phyloP scores from a whole-genome alignment of 352 stramenopile species.

The Globisporangium echinulatum region DNA sequence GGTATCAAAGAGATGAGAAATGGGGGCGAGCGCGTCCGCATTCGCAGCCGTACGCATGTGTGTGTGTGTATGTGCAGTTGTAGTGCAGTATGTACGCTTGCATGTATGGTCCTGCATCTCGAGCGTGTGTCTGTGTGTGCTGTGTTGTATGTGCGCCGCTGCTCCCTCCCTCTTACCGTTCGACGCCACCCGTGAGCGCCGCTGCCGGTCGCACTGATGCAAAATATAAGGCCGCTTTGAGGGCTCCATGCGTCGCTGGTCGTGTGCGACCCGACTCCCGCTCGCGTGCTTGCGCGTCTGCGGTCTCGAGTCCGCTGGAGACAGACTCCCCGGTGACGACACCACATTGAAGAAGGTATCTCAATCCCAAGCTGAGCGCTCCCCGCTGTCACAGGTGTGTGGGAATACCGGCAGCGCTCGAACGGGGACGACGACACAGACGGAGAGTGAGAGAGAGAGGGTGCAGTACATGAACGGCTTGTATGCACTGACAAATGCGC shows the following conservation, averaged over 20 bases:
- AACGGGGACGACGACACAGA: neutral
- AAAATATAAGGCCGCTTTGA: slow-evolving; percentile 28
- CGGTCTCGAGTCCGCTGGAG: slow-evolving; percentile 1
- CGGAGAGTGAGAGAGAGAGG: neutral
- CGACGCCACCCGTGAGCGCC: too few species aligned
- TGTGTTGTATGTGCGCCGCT: too few species aligned
- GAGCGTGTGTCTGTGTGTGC: neutral
- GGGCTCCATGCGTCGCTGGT: neutral
- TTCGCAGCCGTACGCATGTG: neutral
- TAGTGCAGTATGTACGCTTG: neutral
- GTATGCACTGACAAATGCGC: neutral
- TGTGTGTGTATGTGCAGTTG: neutral
- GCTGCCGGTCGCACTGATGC: slow-evolving; percentile 13
- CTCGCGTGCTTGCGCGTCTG: neutral
- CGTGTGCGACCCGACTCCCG: neutral
- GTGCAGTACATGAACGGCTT: neutral
- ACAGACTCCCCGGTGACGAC: neutral
- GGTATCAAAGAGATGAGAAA: slow-evolving; percentile 5
- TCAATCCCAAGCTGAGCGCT: slow-evolving; percentile 2
- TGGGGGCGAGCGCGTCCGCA: neutral
- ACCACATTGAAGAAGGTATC: slow-evolving; percentile 7
- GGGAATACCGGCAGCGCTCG: neutral
- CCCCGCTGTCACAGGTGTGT: neutral
- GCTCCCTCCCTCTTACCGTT: too few species aligned
- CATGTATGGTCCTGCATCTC: neutral